phyloP scores from a whole-genome alignment of 352 stramenopile genomes.

The Pythium brassicae region DNA sequence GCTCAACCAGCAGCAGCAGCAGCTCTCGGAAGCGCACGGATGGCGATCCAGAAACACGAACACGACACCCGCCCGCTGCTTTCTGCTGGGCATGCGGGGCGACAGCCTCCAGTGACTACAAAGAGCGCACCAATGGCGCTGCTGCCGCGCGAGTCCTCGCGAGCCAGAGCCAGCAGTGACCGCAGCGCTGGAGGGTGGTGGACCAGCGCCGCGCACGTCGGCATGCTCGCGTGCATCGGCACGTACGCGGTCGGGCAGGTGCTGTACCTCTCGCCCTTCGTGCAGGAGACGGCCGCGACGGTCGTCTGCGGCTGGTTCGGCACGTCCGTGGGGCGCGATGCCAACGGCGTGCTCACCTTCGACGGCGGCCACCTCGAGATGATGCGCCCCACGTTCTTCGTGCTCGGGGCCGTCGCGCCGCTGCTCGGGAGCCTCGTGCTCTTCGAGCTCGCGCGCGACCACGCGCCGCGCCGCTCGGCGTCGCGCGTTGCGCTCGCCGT shows the following conservation, averaged over 20 bases:
- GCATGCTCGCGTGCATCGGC: conserved; percentile 31
- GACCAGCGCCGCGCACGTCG: conserved; percentile 18
- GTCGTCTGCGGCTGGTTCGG: conserved; percentile 26
- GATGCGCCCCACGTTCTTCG: conserved; percentile 45
- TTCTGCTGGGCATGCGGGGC: too few species aligned
- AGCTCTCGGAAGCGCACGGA: neutral
- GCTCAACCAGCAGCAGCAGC: neutral
- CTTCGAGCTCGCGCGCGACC: conserved; percentile 34
- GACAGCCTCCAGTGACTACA: neutral
- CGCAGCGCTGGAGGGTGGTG: neutral
- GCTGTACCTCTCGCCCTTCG: conserved; percentile 33
- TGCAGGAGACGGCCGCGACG: conserved; percentile 25
- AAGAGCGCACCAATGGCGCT: neutral
- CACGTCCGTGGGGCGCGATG: conserved; percentile 11
- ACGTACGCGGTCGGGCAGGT: conserved; percentile 37
- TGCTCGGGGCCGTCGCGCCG: conserved; percentile 42
- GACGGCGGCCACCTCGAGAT: conserved; percentile 47
- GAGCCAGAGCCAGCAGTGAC: neutral
- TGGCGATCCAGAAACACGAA: neutral
- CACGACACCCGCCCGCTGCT: neutral
- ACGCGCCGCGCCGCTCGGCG: conserved; percentile 6
- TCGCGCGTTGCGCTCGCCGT: conserved; percentile 25
- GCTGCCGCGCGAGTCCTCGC: conserved; percentile 6
- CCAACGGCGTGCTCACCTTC: conserved; percentile 13
- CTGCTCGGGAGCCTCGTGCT: conserved; percentile 36